Evolutionary conservation across 768 basidiomycete species (phyloP).

Genomic region (Suillus spraguei): DNA sequence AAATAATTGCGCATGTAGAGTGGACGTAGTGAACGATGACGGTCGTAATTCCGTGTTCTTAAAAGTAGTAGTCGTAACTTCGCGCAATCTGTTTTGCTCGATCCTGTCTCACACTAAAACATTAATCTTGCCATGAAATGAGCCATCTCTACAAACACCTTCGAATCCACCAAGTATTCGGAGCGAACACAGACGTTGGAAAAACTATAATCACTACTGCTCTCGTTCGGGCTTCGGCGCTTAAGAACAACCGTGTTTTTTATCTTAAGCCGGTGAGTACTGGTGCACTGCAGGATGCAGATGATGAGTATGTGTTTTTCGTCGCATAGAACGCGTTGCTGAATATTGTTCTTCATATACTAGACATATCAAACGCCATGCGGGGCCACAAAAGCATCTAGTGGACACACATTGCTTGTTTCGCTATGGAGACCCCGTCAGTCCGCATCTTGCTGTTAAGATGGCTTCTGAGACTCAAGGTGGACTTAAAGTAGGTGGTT

Average conservation of each 20-base stretch:
- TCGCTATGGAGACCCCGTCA: conserved; percentile 86
- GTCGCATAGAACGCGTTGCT: conserved; percentile 1
- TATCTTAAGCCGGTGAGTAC: conserved; percentile 94
- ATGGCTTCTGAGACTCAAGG: conserved; percentile 40
- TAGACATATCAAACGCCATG: conserved; percentile 70
- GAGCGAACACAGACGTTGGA: conserved; percentile 95
- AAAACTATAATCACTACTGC: conserved; percentile 91
- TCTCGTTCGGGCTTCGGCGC: conserved; percentile 76
- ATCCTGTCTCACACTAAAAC: no score
- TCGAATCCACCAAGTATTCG: conserved; percentile 88
- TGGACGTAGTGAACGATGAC: no score
- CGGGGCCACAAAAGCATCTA: conserved; percentile 38
- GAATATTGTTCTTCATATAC: background rate
- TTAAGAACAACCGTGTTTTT: conserved; percentile 51
- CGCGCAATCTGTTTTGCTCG: no score
- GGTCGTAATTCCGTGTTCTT: no score
- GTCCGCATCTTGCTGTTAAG: conserved; percentile 85
- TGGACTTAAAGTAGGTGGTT: conserved; percentile 29
- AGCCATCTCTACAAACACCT: conserved; percentile 84
- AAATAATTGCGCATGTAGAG: no score
- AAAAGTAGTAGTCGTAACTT: no score
- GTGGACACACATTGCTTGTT: conserved; percentile 75
- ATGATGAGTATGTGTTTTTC: conserved; percentile 64
- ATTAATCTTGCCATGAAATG: conserved; percentile 44
- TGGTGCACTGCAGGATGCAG: conserved; percentile 77